Base-by-base conservation (phyloP, 345 rosid species). In the Dimocarpus longan region DNA sequence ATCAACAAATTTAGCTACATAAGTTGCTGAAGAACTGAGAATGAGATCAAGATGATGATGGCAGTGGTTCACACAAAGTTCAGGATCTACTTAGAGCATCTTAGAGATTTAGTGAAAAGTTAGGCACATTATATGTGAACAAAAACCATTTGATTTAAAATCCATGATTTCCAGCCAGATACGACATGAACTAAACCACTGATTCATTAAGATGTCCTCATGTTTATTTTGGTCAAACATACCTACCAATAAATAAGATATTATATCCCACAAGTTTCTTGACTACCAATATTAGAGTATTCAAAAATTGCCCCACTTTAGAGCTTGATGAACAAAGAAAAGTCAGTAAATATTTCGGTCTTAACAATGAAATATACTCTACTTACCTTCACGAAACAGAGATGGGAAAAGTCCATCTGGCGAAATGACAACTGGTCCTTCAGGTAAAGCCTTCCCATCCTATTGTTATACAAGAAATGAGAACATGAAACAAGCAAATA, bases 331-430 rank as follows among this genome's bases (percentile, higher is more conserved):
- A 57, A n/a, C 1, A 67, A 52, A 52, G 73, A 21, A 7, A 73
- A 4, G 10, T 48, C 37, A n/a, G 8, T 10, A 19, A 66, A 48
- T 73, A 48, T 71, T 71, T 71, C 7, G 11, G 63, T 57, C 22
- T 70, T 63, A 59, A 75, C 56, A 65, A 40, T 32, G 69, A 9
- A 16, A 28, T 37, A 75, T 16, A 75, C 44, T 22, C 21, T 50
- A 71, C 13, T 83, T 88, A 94, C 99, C 99, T 91, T 96, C 99
- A 66, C 98, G 93, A 85, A 66, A 91, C 71, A 96, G 65, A 54
- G 99, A 96, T 39, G 99, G 99, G 83, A 96, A 90, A 80, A 96
- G 90, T 10, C 99, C 99, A 84, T 96, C 99, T 0, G 99, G 99
- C 74, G 99, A 96, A 79, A 96, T 96, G 74, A 96, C 95, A 81